Percentiles rank a stretch among this genome's conserved stretches.
Evolutionary conservation across 2,329 filamentous ascomycete species (phyloP).

Genomic region (Sordariomycetes sp.): DNA sequence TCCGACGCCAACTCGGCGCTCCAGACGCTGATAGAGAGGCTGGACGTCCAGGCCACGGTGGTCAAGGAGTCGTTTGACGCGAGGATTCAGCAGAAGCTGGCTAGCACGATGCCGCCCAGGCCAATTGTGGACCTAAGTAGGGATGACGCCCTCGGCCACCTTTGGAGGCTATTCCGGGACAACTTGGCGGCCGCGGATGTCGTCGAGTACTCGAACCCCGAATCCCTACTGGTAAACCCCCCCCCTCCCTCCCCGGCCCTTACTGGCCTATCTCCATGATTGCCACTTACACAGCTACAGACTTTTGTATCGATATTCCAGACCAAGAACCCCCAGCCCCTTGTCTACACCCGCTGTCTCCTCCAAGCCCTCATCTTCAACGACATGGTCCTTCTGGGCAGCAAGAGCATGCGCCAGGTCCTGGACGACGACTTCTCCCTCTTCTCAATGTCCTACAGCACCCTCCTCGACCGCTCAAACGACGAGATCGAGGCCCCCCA

Average conservation of each 20-base stretch:
- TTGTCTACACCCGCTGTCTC: slow-evolving; percentile 71
- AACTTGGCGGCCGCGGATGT: slow-evolving; percentile 55
- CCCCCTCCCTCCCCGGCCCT: slow-evolving; percentile 10
- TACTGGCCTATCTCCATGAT: background rate
- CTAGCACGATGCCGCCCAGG: slow-evolving; percentile 84
- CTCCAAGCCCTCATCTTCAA: slow-evolving; percentile 65
- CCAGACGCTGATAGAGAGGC: slow-evolving; percentile 40
- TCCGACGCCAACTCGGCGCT: slow-evolving; percentile 35
- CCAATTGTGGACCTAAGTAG: slow-evolving; percentile 72
- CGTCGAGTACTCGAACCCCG: slow-evolving; percentile 52
- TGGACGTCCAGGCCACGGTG: slow-evolving; percentile 43
- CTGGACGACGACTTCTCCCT: slow-evolving; percentile 73
- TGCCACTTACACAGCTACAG: slow-evolving; percentile 20
- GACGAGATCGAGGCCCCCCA: slow-evolving; percentile 63
- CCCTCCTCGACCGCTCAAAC: slow-evolving; percentile 58
- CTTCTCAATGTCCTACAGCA: slow-evolving; percentile 57
- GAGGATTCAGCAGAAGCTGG: slow-evolving; percentile 81
- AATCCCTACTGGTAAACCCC: slow-evolving; percentile 58
- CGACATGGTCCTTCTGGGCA: slow-evolving; percentile 55
- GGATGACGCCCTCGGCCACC: slow-evolving; percentile 55
- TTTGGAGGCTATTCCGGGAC: slow-evolving; percentile 60
- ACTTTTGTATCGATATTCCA: slow-evolving; percentile 65
- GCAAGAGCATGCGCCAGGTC: slow-evolving; percentile 57
- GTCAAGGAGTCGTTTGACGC: slow-evolving; percentile 75
- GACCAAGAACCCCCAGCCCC: slow-evolving; percentile 66